A percentile compares a stretch with the other conserved stretches of the same genome.
phyloP scores from a whole-genome alignment of 23 red algal genomes.

The Gracilaria domingensis region DNA sequence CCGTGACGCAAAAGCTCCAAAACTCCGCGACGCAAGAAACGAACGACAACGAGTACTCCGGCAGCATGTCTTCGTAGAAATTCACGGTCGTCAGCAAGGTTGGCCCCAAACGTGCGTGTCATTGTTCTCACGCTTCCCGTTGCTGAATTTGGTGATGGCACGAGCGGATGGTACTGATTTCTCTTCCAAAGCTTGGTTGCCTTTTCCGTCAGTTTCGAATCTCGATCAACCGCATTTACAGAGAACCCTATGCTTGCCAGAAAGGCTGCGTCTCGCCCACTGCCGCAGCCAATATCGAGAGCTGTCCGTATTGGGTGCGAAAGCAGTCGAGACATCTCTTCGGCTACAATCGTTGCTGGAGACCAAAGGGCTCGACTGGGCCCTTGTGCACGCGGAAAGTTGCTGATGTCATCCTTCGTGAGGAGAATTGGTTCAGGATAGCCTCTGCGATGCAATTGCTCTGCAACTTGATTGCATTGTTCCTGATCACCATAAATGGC shows the following conservation, averaged over 20 bases:
- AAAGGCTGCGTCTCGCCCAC: constrained; percentile 62
- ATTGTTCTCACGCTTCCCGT: neutral
- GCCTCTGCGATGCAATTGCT: constrained; percentile 10
- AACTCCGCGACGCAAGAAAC: constrained; percentile 64
- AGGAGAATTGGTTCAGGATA: constrained; percentile 15
- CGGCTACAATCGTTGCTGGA: constrained; percentile 27
- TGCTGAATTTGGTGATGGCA: neutral
- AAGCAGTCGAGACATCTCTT: constrained; percentile 22
- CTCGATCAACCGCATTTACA: constrained; percentile 67
- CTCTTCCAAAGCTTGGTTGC: neutral
- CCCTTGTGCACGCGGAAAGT: neutral
- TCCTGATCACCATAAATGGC: neutral
- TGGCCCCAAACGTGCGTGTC: constrained; percentile 35
- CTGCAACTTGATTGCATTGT: neutral
- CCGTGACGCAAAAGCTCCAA: constrained; percentile 39
- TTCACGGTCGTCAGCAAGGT: constrained; percentile 40
- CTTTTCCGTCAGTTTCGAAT: constrained; percentile 25
- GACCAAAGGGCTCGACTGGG: constrained; percentile 28
- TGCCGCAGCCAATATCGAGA: constrained; percentile 58
- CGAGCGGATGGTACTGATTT: neutral
- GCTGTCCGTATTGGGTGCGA: constrained; percentile 28
- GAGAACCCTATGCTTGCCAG: neutral
- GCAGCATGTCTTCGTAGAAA: constrained; percentile 31
- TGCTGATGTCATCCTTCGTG: neutral
- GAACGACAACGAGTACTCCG: constrained; percentile 52